Percentiles rank a stretch among this genome's conserved stretches.
phyloP scores from a whole-genome alignment of 371 early-diverging fungal genomes.

The Mucor indicus region DNA sequence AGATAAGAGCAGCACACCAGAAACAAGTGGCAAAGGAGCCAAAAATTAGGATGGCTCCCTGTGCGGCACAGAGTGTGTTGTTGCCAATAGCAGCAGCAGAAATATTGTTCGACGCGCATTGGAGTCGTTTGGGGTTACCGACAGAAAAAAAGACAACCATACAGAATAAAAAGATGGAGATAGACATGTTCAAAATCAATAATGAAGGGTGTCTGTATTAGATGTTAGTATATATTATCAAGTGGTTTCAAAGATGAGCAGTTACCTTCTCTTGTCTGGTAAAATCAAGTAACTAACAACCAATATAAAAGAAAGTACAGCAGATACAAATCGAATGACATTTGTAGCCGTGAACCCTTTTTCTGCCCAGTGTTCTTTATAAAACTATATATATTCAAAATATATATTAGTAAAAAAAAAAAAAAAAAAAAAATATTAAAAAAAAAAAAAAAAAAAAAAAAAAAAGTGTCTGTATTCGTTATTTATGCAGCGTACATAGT shows the following conservation, averaged over 20 bases:
- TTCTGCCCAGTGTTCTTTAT: conserved; percentile 42
- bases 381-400: conserved; percentile 27
- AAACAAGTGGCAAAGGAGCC: conserved; percentile 55
- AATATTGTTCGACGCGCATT: conserved; percentile 48
- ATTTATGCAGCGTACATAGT: conserved; percentile 13
- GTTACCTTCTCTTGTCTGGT: conserved; percentile 62
- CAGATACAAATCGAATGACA: conserved; percentile 52
- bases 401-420: no score
- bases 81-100: conserved; percentile 50
- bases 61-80: conserved; percentile 61
- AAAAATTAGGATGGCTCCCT: conserved; percentile 59
- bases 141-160: conserved; percentile 54
- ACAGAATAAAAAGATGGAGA: conserved; percentile 57
- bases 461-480: no score
- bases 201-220: conserved; percentile 69
- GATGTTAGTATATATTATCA: no score
- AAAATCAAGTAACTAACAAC: conserved; percentile 57
- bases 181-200: conserved; percentile 58
- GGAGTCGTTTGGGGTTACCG: conserved; percentile 53
- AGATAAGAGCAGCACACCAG: conserved; percentile 63
- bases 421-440: no score
- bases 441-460: no score
- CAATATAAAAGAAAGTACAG: conserved; percentile 46
- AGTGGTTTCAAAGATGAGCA: no score
- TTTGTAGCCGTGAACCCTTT: conserved; percentile 51